phyloP scores from a whole-genome alignment of 257 asterid species.

The Ligustrum vulgare region DNA sequence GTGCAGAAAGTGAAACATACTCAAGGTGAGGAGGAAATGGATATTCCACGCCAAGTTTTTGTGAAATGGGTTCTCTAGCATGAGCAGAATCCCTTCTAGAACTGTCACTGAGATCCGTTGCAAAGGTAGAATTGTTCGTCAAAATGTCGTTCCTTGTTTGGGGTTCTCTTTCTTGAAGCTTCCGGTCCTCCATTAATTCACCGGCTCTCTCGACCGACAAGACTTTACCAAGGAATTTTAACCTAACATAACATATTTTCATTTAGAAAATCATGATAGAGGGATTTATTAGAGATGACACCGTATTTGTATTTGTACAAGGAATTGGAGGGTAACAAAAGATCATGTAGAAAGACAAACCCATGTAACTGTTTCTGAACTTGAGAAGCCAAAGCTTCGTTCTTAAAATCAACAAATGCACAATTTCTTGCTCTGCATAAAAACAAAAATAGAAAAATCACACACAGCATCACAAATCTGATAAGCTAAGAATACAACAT shows the following conservation, averaged over 20 bases:
- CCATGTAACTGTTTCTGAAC: constrained; percentile 84
- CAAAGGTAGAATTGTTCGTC: constrained; percentile 31
- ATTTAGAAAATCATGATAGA: constrained; percentile 19
- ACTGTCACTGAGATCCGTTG: constrained; percentile 31
- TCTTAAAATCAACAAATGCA: constrained; percentile 77
- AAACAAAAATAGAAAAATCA: constrained; percentile 1
- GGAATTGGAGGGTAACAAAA: not conserved
- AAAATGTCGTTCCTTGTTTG: constrained; percentile 32
- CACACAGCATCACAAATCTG: not conserved
- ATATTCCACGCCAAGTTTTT: constrained; percentile 83
- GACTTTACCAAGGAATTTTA: constrained; percentile 81
- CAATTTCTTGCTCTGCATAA: constrained; percentile 64
- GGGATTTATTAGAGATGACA: not conserved
- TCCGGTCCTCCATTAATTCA: constrained; percentile 37
- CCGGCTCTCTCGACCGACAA: constrained; percentile 69
- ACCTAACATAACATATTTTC: constrained; percentile 38
- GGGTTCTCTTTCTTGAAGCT: constrained; percentile 34
- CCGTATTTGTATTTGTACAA: not conserved
- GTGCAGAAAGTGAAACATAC: constrained; percentile 45
- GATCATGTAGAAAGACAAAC: constrained; percentile 30
- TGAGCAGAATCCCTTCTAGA: constrained; percentile 26
- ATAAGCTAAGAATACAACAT: not conserved
- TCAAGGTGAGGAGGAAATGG: constrained; percentile 94
- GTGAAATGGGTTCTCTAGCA: constrained; percentile 65
- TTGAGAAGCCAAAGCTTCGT: constrained; percentile 62